Conservation (phyloP, 441 rosid genomes). For the Bruguiera hainesii region DNA sequence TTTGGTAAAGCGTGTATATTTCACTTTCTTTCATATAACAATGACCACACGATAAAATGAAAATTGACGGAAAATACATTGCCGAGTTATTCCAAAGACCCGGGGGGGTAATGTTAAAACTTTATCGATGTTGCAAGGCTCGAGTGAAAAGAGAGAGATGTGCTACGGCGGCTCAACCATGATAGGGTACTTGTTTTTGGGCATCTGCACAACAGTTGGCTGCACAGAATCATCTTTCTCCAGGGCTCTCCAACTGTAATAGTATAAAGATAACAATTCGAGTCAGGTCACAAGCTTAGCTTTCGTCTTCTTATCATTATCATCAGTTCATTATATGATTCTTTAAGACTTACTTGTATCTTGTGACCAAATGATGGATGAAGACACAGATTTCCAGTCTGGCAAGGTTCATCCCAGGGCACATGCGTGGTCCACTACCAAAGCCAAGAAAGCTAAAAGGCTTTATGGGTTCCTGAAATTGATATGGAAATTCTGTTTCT, state of each 20-base stretch:
- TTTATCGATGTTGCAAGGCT: too few species aligned
- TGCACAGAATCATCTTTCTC: slow-evolving; percentile 56
- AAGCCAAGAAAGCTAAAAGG: slow-evolving; percentile 63
- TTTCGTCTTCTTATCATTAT: background rate
- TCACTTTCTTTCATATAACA: too few species aligned
- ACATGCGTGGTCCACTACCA: slow-evolving; percentile 64
- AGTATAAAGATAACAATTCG: background rate
- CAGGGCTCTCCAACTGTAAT: slow-evolving; percentile 48
- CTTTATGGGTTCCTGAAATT: slow-evolving; percentile 40
- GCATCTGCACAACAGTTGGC: slow-evolving; percentile 67
- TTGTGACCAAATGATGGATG: slow-evolving; percentile 57
- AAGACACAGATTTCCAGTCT: slow-evolving; percentile 57
- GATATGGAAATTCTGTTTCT: background rate
- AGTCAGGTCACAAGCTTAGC: background rate
- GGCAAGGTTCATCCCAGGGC: slow-evolving; percentile 67
- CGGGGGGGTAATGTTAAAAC: too few species aligned
- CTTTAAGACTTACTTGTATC: slow-evolving; percentile 44
- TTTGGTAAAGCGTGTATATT: too few species aligned
- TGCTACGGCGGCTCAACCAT: slow-evolving; percentile 36
- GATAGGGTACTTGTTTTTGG: slow-evolving; percentile 48
- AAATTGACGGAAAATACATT: too few species aligned
- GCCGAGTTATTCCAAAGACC: too few species aligned
- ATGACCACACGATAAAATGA: too few species aligned
- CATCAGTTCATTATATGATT: background rate
- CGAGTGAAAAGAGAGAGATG: background rate